phyloP scores from a whole-genome alignment of 192 early-diverging fungal genomes.

The Podila epicladia region DNA sequence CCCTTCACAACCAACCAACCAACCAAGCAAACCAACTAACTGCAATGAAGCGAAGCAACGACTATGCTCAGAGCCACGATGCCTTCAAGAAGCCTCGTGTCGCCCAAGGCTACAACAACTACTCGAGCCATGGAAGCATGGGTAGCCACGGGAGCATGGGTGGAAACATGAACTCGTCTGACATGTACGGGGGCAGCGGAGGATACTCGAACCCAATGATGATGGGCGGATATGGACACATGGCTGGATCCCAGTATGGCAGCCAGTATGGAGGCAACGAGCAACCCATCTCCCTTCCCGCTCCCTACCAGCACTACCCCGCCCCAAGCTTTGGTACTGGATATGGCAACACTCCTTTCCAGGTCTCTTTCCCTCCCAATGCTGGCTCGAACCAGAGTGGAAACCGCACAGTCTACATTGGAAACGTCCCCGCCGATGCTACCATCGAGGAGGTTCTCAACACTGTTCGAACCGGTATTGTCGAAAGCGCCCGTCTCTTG shows the following conservation, averaged over 20 bases:
- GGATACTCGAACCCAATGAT: slow-evolving; percentile 52
- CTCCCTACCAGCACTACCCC: slow-evolving; percentile 45
- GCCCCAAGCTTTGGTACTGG: slow-evolving; percentile 23
- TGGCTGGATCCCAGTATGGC: slow-evolving; percentile 35
- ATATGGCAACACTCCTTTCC: slow-evolving; percentile 25
- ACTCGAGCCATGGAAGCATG: slow-evolving; percentile 11
- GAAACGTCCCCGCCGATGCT: slow-evolving; percentile 72
- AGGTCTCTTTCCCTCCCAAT: slow-evolving; percentile 33
- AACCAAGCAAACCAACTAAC: background rate
- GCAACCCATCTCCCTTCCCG: slow-evolving; percentile 20
- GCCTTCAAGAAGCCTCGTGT: slow-evolving; percentile 69
- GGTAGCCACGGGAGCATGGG: background rate
- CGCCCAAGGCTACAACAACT: slow-evolving; percentile 54
- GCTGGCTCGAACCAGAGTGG: slow-evolving; percentile 49
- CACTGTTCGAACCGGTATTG: slow-evolving; percentile 71
- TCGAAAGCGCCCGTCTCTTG: slow-evolving; percentile 77
- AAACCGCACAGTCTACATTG: slow-evolving; percentile 83
- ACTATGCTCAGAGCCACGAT: slow-evolving; percentile 63
- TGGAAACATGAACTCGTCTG: slow-evolving; percentile 14
- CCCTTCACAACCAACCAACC: background rate
- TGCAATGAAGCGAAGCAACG: slow-evolving; percentile 69
- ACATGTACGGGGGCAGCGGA: slow-evolving; percentile 31
- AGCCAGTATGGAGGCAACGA: slow-evolving; percentile 28
- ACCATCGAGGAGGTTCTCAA: slow-evolving; percentile 75
- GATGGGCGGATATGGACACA: slow-evolving; percentile 51